A percentile compares a stretch with the other conserved stretches of the same genome.
Conservation (phyloP, 345 rosid genomes). For the Corchorus olitorius region DNA sequence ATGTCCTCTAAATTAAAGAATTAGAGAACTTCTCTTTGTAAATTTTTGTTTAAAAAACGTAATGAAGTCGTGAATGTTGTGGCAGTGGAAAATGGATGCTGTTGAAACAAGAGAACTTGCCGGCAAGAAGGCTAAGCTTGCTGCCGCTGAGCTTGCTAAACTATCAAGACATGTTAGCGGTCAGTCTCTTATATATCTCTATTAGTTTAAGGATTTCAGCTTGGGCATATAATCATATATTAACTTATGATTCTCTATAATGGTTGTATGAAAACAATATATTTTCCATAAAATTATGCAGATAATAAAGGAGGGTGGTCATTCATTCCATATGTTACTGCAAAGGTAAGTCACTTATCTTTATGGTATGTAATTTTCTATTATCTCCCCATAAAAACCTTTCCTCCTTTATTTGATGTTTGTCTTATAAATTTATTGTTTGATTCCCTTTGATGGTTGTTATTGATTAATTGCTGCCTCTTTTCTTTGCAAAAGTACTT, state of each 20-base stretch:
- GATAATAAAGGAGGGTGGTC: constrained; percentile 77
- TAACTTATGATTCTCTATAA: neutral
- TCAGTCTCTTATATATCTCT: constrained; percentile 33
- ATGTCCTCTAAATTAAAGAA: neutral
- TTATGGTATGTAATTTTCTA: too few relatives aligned
- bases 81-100: constrained; percentile 78
- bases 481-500: neutral
- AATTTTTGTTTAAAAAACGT: neutral
- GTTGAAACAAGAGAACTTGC: constrained; percentile 85
- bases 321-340: constrained; percentile 69
- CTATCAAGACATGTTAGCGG: constrained; percentile 72
- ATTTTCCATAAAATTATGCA: constrained; percentile 31
- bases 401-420: neutral
- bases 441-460: neutral
- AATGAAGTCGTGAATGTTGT: constrained; percentile 8
- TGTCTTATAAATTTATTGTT: neutral
- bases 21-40: neutral
- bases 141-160: constrained; percentile 88
- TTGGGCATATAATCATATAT: neutral
- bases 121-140: constrained; percentile 89
- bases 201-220: neutral
- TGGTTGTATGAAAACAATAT: neutral
- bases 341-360: constrained; percentile 57
- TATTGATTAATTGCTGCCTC: constrained; percentile 13
- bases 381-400: too few relatives aligned